These are phyloP conservation scores for Ceratocystis cubensis DNA, from an alignment of 2,329 filamentous ascomycete genomes.

Conservation along the genomic window DNA sequence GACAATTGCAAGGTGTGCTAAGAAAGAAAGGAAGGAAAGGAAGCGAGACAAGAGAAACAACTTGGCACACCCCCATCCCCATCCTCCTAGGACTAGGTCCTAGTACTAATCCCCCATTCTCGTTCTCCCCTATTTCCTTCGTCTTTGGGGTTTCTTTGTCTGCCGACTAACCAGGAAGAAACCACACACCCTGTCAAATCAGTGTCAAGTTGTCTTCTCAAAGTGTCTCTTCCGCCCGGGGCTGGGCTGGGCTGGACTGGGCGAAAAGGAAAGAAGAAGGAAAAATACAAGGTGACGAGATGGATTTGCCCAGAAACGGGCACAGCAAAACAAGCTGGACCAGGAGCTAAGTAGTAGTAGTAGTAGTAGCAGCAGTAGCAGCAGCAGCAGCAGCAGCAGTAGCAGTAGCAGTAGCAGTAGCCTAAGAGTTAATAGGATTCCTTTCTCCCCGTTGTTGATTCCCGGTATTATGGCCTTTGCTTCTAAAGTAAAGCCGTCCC, in stretches of 20 bases:
- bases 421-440: neutral
- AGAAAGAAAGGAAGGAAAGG: conserved; percentile 1
- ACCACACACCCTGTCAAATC: conserved; percentile 7
- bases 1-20: conserved; percentile 7
- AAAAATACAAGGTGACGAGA: neutral
- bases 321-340: conserved; percentile 1
- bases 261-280: neutral
- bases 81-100: neutral
- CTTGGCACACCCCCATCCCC: neutral
- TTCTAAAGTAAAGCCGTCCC: conserved; percentile 8
- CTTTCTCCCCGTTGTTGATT: conserved; percentile 1
- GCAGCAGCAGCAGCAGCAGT: neutral
- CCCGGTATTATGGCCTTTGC: conserved; percentile 7
- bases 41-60: conserved; percentile 10
- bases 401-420: neutral
- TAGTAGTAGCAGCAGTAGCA: neutral
- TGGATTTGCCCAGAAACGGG: conserved; percentile 1
- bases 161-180: neutral
- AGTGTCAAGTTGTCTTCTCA: neutral
- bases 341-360: neutral
- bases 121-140: neutral
- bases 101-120: neutral
- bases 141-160: neutral
- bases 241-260: conserved; percentile 1
- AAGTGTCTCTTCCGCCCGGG: conserved; percentile 3